Evolutionary conservation across 2,329 filamentous ascomycete genomes (phyloP).

Genomic region (Talaromyces funiculosus): DNA sequence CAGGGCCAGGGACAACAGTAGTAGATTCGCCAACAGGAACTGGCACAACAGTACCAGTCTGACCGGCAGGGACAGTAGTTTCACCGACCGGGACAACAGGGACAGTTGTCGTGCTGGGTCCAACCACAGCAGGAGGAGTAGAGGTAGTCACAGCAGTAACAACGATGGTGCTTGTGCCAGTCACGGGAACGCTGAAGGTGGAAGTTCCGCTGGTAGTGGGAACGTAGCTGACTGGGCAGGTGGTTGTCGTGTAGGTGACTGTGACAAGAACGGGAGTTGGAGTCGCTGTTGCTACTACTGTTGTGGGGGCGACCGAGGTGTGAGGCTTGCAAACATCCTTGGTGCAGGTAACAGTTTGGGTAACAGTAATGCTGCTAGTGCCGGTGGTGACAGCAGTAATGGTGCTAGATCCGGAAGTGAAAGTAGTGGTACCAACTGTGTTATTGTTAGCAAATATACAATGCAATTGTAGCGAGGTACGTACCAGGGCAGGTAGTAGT

Average conservation of each 20-base stretch:
- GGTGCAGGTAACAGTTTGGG: conserved; percentile 12
- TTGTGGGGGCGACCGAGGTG: neutral
- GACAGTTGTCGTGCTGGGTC: neutral
- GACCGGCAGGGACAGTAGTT: neutral
- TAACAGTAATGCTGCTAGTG: conserved; percentile 12
- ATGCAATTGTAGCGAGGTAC: neutral
- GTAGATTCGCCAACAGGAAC: neutral
- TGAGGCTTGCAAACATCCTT: conserved; percentile 13
- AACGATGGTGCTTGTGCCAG: conserved; percentile 13
- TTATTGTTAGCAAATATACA: neutral
- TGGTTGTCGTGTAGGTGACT: conserved; percentile 10
- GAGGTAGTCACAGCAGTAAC: conserved; percentile 13
- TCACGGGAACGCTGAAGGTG: conserved; percentile 11
- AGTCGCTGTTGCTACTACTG: neutral
- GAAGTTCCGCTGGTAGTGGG: conserved; percentile 12
- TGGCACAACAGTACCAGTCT: neutral
- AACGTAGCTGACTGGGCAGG: conserved; percentile 12
- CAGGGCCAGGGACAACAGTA: neutral
- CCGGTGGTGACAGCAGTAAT: conserved; percentile 13
- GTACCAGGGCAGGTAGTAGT: conserved; percentile 15
- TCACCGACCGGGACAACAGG: neutral
- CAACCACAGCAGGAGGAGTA: neutral
- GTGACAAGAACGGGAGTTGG: conserved; percentile 11
- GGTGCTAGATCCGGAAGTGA: conserved; percentile 12
- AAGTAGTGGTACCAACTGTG: conserved; percentile 11